A percentile compares a stretch with the other conserved stretches of the same genome.
These are phyloP conservation scores for Alternaria atra DNA, from an alignment of 2,329 filamentous ascomycete species.

Conservation along the genomic window DNA sequence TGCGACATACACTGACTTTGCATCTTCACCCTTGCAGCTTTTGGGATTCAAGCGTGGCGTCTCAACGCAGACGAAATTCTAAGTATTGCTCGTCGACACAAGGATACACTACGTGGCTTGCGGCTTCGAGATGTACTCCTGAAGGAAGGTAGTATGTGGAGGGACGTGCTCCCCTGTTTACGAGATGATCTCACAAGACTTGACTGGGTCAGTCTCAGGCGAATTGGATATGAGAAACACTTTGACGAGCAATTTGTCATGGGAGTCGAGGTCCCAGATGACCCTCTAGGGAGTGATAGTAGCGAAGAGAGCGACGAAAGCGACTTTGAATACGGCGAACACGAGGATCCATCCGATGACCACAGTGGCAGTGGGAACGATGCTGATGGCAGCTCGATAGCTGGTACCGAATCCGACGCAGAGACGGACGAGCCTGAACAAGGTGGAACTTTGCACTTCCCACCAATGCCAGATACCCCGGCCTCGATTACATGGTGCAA, in stretches of 20 bases:
- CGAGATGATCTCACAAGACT: slow-evolving; percentile 65
- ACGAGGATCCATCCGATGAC: slow-evolving; percentile 26
- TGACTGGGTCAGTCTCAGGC: slow-evolving; percentile 69
- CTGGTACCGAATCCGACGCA: slow-evolving; percentile 46
- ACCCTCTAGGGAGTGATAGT: slow-evolving; percentile 56
- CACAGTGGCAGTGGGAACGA: slow-evolving; percentile 41
- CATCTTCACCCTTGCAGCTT: slow-evolving; percentile 48
- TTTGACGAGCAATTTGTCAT: slow-evolving; percentile 60
- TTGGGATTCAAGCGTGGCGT: slow-evolving; percentile 72
- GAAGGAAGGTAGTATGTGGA: slow-evolving; percentile 68
- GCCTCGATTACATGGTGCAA: slow-evolving; percentile 58
- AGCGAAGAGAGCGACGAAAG: slow-evolving; percentile 52
- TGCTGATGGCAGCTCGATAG: slow-evolving; percentile 46
- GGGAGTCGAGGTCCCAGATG: slow-evolving; percentile 60
- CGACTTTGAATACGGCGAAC: slow-evolving; percentile 46
- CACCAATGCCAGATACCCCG: slow-evolving; percentile 57
- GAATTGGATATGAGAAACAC: slow-evolving; percentile 67
- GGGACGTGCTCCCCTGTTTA: slow-evolving; percentile 66
- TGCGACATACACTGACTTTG: not conserved
- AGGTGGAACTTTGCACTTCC: slow-evolving; percentile 57
- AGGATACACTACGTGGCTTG: slow-evolving; percentile 65
- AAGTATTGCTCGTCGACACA: slow-evolving; percentile 64
- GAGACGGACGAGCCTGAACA: slow-evolving; percentile 50
- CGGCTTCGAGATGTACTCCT: slow-evolving; percentile 69
- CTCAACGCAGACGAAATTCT: slow-evolving; percentile 69